Conservation (phyloP, 192 early-diverging fungal species). For the Rhizoclosmatium globosum region DNA sequence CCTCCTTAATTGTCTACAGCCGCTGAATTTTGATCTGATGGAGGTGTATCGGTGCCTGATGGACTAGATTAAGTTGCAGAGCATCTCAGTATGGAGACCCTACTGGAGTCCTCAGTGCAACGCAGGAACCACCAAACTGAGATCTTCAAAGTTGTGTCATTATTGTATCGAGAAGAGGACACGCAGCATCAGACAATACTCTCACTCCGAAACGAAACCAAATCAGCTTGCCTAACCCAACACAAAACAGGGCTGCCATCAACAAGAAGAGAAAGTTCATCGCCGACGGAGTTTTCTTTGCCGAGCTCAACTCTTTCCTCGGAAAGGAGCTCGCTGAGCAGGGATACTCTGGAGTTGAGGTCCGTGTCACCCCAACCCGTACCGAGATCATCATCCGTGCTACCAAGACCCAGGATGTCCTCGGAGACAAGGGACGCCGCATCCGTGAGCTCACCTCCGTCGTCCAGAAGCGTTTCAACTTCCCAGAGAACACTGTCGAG, state of each 20-base stretch:
- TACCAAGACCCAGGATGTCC: constrained; percentile 97
- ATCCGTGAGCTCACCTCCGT: constrained; percentile 98
- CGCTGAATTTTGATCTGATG: too few species aligned
- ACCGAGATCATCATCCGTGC: constrained; percentile 99
- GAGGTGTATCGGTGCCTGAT: too few species aligned
- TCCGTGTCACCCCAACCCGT: constrained; percentile 98
- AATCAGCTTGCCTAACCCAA: background rate
- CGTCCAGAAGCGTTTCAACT: constrained; percentile 99
- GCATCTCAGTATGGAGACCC: too few species aligned
- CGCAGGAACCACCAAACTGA: too few species aligned
- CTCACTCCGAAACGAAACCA: too few species aligned
- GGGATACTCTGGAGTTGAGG: constrained; percentile 99
- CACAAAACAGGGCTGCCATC: constrained; percentile 33
- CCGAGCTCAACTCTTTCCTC: constrained; percentile 99
- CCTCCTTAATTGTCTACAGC: too few species aligned
- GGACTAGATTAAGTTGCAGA: too few species aligned
- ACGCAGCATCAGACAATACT: too few species aligned
- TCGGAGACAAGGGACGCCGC: constrained; percentile 98
- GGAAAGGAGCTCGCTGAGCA: constrained; percentile 95
- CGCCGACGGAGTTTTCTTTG: constrained; percentile 99
- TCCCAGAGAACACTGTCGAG: constrained; percentile 97
- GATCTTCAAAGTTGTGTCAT: too few species aligned
- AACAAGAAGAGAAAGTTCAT: constrained; percentile 81
- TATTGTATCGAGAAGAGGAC: too few species aligned
- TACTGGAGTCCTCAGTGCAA: too few species aligned